A percentile compares a stretch with the other conserved stretches of the same genome.
phyloP scores from a whole-genome alignment of 441 rosid species.

The Pelargonium citronellum region DNA sequence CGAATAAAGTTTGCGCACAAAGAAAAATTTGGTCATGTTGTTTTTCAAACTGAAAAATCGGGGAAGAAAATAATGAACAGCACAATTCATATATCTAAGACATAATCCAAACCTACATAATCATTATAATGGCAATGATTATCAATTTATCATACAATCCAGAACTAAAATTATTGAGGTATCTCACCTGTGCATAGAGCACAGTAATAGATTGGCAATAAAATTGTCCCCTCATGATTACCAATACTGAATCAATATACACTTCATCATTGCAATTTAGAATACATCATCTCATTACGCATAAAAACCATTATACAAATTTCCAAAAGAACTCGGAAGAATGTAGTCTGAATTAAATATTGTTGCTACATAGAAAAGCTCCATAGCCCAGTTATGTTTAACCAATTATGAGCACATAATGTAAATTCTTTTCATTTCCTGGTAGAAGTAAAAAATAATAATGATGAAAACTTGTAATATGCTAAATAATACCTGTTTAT shows the following conservation, averaged over 20 bases:
- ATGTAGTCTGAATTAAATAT: neutral
- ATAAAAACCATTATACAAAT: neutral
- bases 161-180: neutral
- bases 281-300: neutral
- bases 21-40: constrained; percentile 5
- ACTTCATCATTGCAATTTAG: neutral
- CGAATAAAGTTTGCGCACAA: neutral
- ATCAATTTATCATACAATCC: neutral
- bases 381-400: neutral
- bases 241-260: neutral
- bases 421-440: neutral
- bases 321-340: neutral
- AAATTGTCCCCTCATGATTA: neutral
- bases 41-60: constrained; percentile 2
- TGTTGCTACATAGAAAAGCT: neutral
- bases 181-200: neutral
- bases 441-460: neutral
- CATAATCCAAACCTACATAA: neutral
- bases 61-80: neutral
- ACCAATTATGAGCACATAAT: neutral
- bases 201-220: neutral
- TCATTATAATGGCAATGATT: neutral
- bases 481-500: constrained; percentile 19
- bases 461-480: neutral
- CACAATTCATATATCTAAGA: neutral